A percentile compares a stretch with the other conserved stretches of the same genome.
phyloP scores from a whole-genome alignment of 139 green algal genomes.

The Coccomyxa sp. region DNA sequence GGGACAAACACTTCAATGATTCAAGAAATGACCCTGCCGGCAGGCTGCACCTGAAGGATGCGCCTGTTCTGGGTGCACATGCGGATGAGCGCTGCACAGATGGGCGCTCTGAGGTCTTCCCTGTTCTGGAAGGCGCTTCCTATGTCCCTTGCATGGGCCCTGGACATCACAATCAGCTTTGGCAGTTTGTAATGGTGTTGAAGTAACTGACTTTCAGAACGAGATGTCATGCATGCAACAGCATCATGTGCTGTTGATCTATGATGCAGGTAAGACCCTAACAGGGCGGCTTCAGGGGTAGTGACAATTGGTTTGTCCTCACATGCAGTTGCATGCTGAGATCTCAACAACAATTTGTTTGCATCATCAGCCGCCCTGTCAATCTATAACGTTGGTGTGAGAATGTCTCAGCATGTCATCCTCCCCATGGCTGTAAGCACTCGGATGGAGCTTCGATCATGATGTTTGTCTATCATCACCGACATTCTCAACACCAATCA shows the following conservation, averaged over 20 bases:
- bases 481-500: too few species aligned
- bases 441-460: slow-evolving; percentile 17
- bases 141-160: slow-evolving; percentile 33
- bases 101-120: slow-evolving; percentile 53
- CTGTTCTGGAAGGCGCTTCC: slow-evolving; percentile 60
- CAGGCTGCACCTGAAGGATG: slow-evolving; percentile 7
- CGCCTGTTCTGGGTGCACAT: slow-evolving; percentile 37
- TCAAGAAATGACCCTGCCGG: too few species aligned
- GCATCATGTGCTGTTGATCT: too few species aligned
- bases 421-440: neutral
- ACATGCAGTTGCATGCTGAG: slow-evolving; percentile 21
- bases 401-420: slow-evolving; percentile 4
- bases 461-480: slow-evolving; percentile 14
- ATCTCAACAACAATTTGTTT: slow-evolving; percentile 47
- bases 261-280: too few species aligned
- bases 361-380: slow-evolving; percentile 6
- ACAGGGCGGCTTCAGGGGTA: slow-evolving; percentile 43
- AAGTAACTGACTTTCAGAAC: neutral
- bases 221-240: neutral
- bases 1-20: too few species aligned
- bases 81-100: slow-evolving; percentile 51
- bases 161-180: slow-evolving; percentile 8
- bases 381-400: neutral
- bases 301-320: slow-evolving; percentile 43
- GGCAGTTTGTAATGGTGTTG: neutral